Evolutionary conservation across 2,329 filamentous ascomycete genomes (phyloP).

Genomic region (Blastomyces silverae): DNA sequence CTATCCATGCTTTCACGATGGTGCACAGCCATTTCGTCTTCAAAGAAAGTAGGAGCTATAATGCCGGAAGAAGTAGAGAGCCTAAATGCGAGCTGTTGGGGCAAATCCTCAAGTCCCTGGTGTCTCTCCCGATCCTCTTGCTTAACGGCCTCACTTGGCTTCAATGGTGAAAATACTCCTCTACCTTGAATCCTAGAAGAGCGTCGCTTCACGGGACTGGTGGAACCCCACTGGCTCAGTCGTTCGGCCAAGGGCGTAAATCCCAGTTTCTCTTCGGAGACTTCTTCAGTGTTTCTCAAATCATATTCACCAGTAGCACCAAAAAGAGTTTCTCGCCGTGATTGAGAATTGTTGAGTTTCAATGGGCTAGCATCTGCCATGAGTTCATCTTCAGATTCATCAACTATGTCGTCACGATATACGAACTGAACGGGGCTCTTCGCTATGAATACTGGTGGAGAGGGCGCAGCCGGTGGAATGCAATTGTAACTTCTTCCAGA

Average conservation of each 20-base stretch:
- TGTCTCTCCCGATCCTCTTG: neutral
- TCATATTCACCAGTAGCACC: neutral
- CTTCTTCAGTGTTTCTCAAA: neutral
- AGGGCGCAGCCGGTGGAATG: conserved; percentile 23
- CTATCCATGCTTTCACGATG: conserved; percentile 29
- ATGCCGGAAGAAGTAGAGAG: conserved; percentile 22
- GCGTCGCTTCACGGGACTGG: conserved; percentile 46
- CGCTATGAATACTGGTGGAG: conserved; percentile 20
- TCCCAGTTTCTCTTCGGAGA: conserved; percentile 38
- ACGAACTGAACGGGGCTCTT: conserved; percentile 17
- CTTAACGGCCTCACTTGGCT: neutral
- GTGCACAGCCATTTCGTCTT: conserved; percentile 53
- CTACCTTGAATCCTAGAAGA: conserved; percentile 26
- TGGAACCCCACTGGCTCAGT: conserved; percentile 57
- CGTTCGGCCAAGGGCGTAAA: conserved; percentile 60
- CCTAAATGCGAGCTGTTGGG: conserved; percentile 14
- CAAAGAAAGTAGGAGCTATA: conserved; percentile 50
- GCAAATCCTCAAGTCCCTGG: conserved; percentile 9
- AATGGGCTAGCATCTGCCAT: conserved; percentile 22
- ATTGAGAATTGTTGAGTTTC: conserved; percentile 12
- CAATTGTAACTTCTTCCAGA: conserved; percentile 16
- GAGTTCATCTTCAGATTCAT: conserved; percentile 29
- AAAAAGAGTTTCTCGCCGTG: conserved; percentile 20
- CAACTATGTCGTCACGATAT: conserved; percentile 22
- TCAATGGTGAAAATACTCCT: conserved; percentile 32